Conservation (phyloP, 23 red algal species). For the Gracilariopsis chorda region DNA sequence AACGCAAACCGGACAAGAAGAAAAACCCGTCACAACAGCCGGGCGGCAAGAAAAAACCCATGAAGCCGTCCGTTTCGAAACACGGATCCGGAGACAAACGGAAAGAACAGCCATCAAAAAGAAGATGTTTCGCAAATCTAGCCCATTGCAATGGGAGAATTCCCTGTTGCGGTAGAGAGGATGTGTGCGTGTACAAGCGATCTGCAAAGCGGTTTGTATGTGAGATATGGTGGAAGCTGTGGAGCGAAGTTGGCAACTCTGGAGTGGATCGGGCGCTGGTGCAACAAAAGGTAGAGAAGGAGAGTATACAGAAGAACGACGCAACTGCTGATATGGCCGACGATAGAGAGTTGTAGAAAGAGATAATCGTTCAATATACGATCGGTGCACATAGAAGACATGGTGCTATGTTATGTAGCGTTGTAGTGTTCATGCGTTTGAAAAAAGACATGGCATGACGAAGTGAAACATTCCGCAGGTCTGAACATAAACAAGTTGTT, state of each 20-base stretch:
- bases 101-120: neutral
- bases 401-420: too few relatives aligned
- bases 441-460: too few relatives aligned
- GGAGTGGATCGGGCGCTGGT: neutral
- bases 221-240: conserved; percentile 27
- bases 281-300: too few relatives aligned
- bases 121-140: neutral
- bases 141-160: neutral
- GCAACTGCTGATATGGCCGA: too few relatives aligned
- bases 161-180: conserved; percentile 3
- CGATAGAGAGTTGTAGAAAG: too few relatives aligned
- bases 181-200: conserved; percentile 11
- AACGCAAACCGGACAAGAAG: neutral
- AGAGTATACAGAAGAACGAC: too few relatives aligned
- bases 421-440: too few relatives aligned
- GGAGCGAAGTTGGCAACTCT: neutral
- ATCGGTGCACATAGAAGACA: too few relatives aligned
- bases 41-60: neutral
- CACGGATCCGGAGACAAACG: neutral
- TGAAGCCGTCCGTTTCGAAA: neutral
- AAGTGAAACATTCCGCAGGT: too few relatives aligned
- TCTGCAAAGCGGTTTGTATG: neutral
- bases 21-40: neutral
- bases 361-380: too few relatives aligned
- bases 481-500: too few relatives aligned